Conservation (phyloP, 2,329 filamentous ascomycete genomes). For the Fusarium sp. region DNA sequence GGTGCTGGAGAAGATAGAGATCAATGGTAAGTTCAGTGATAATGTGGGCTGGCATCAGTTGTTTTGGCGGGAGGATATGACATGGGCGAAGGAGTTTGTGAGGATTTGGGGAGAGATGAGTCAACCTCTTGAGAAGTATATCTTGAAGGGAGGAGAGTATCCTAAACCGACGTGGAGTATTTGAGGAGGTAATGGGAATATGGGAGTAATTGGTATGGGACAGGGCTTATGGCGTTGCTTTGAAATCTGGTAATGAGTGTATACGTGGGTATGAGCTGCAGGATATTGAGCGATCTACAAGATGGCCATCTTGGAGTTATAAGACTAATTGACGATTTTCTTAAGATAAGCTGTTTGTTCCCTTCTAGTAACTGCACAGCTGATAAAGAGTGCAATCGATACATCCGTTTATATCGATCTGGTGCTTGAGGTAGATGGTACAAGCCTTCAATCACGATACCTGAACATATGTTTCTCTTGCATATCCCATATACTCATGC, state of each 20-base stretch:
- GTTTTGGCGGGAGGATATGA: conserved; percentile 8
- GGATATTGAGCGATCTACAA: not conserved
- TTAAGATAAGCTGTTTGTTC: not conserved
- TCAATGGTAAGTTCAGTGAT: conserved; percentile 25
- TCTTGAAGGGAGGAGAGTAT: conserved; percentile 36
- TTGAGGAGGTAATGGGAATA: not conserved
- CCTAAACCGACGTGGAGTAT: conserved; percentile 25
- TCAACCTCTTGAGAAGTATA: conserved; percentile 24
- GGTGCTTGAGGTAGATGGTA: not conserved
- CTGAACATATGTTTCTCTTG: not conserved
- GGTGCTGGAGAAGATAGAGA: conserved; percentile 12
- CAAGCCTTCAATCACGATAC: no score
- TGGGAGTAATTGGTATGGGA: not conserved
- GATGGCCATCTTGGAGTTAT: not conserved
- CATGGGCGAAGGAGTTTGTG: not conserved
- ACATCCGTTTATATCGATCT: not conserved
- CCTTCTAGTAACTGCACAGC: not conserved
- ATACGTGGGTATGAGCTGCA: not conserved
- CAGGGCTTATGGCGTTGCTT: not conserved
- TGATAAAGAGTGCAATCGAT: not conserved
- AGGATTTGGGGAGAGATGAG: conserved; percentile 9
- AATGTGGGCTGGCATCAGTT: conserved; percentile 30
- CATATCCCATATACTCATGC: not conserved
- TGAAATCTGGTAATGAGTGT: no score
- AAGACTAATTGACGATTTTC: not conserved